Evolutionary conservation across 371 early-diverging fungal species (phyloP).

Genomic region (Massospora cicadina): DNA sequence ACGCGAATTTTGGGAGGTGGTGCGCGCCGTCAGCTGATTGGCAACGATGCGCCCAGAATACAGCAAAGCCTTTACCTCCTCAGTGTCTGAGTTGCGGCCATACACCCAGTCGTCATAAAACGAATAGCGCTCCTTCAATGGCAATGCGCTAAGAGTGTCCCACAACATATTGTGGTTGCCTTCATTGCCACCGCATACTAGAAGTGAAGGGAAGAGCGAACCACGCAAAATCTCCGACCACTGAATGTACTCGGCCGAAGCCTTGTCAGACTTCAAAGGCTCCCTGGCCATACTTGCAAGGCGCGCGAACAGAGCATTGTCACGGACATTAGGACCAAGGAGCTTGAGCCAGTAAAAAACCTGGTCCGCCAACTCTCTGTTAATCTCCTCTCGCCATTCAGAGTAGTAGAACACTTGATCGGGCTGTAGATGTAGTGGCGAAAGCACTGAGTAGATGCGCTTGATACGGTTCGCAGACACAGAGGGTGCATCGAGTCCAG

Average conservation of each 20-base stretch:
- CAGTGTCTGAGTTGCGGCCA: not conserved
- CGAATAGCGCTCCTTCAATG: not conserved
- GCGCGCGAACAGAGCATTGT: not conserved
- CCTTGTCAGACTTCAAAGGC: not conserved
- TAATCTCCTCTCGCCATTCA: not conserved
- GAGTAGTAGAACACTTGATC: constrained; percentile 1
- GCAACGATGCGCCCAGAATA: not conserved
- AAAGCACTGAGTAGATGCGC: not conserved
- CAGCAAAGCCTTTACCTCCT: not conserved
- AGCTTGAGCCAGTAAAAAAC: not conserved
- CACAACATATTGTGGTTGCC: not conserved
- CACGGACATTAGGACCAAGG: constrained; percentile 1
- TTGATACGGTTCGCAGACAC: not conserved
- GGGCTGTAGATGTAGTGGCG: not conserved
- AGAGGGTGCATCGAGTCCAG: not conserved
- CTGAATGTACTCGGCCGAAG: not conserved
- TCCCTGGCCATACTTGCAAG: not conserved
- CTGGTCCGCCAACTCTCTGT: not conserved
- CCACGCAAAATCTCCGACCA: not conserved
- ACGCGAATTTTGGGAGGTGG: not conserved
- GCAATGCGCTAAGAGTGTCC: not conserved
- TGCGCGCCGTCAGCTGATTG: not conserved
- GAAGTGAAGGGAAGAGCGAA: not conserved
- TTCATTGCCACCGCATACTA: not conserved
- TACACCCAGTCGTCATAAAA: not conserved